Evolutionary conservation across 768 basidiomycete species (phyloP).

Genomic region (Mycena albidolilacea): DNA sequence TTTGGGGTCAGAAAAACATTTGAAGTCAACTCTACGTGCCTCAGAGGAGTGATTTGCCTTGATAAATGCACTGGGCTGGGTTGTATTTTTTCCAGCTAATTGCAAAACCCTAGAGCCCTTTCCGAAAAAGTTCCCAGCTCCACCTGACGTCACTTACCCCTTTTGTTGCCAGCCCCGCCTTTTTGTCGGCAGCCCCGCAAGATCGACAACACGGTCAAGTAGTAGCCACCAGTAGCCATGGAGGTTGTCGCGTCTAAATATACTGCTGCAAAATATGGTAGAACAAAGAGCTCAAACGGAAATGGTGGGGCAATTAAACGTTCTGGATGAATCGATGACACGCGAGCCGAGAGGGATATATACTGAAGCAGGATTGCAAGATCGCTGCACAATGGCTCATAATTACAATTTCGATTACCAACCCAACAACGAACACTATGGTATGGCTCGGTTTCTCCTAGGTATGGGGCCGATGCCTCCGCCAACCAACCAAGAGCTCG

Average conservation of each 20-base stretch:
- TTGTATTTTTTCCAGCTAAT: background rate
- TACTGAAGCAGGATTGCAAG: background rate
- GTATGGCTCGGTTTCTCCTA: background rate
- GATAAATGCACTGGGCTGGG: no score
- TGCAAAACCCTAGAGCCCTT: slow-evolving; percentile 1
- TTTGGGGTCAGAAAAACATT: no score
- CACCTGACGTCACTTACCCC: background rate
- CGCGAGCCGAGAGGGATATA: background rate
- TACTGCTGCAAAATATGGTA: no score
- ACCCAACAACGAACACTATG: background rate
- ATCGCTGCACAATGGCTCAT: background rate
- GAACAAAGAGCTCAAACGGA: no score
- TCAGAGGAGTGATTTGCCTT: no score
- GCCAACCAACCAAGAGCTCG: background rate
- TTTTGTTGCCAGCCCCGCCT: no score
- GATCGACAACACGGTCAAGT: background rate
- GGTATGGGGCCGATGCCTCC: slow-evolving; percentile 7
- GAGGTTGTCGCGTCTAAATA: background rate
- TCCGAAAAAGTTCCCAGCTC: background rate
- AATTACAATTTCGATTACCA: no score
- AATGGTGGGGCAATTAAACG: background rate
- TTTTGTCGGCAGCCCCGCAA: no score
- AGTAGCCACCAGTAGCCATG: background rate
- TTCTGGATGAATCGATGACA: background rate
- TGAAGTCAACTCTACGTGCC: no score